These are phyloP conservation scores for Fomitiporia mediterranea DNA, from an alignment of 1,284 basidiomycete genomes.

Conservation along the genomic window DNA sequence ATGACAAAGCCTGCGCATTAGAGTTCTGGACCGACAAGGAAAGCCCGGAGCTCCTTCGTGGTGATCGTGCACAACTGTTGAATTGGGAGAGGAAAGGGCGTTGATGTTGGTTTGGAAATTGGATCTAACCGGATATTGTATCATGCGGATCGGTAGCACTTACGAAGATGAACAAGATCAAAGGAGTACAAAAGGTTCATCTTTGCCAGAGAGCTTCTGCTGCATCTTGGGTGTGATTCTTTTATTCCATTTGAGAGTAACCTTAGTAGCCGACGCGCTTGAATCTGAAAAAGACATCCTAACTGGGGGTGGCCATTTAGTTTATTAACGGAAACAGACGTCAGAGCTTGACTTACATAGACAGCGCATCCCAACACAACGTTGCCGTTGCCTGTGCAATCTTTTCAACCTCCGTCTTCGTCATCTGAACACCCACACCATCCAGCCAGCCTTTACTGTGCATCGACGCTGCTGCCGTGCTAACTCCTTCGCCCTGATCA, in stretches of 20 bases:
- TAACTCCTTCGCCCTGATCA: background rate
- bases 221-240: background rate
- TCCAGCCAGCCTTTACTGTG: background rate
- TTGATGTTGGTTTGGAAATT: too few relatives aligned
- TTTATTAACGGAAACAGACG: background rate
- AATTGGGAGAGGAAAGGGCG: too few relatives aligned
- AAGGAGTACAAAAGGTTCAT: background rate
- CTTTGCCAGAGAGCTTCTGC: conserved; percentile 1
- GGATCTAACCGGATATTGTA: background rate
- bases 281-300: conserved; percentile 4
- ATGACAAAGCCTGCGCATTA: too few relatives aligned
- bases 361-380: background rate
- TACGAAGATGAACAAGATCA: background rate
- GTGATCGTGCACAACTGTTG: too few relatives aligned
- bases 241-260: background rate
- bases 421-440: background rate
- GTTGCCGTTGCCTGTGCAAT: background rate
- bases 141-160: background rate
- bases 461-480: background rate
- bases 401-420: conserved; percentile 6
- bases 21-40: too few relatives aligned
- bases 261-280: background rate
- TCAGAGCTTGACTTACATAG: background rate
- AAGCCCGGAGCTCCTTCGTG: too few relatives aligned
- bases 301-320: background rate